A percentile compares a stretch with the other conserved stretches of the same genome.
Evolutionary conservation across 2,329 filamentous ascomycete genomes (phyloP).

Genomic region (Colletotrichum brevisporum): DNA sequence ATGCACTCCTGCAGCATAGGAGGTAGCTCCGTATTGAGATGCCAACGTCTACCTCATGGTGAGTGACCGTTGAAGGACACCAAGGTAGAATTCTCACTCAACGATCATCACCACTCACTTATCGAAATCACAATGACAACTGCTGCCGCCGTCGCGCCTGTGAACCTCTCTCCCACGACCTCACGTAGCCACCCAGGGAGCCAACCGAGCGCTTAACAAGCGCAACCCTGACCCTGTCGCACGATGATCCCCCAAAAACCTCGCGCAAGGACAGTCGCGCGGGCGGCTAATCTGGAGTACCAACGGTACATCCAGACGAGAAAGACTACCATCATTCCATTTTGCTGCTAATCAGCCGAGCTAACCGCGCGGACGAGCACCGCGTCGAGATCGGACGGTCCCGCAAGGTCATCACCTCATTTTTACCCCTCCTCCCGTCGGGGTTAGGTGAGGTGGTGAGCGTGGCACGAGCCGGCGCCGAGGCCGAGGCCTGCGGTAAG

Average conservation of each 20-base stretch:
- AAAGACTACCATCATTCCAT: conserved; percentile 3
- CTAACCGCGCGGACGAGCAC: not conserved
- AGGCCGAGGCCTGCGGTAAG: conserved; percentile 22
- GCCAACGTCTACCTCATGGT: not conserved
- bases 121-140: not conserved
- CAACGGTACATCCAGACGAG: not conserved
- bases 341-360: not conserved
- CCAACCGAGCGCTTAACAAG: not conserved
- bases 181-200: conserved; percentile 2
- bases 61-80: too few species aligned
- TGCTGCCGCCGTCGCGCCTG: conserved; percentile 1
- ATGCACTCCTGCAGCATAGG: too few species aligned
- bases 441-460: not conserved
- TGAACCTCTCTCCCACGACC: not conserved
- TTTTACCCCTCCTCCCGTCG: conserved; percentile 12
- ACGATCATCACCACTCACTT: not conserved
- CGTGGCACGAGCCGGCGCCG: not conserved
- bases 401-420: not conserved
- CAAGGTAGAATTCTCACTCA: not conserved
- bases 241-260: not conserved
- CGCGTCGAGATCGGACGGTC: conserved; percentile 27
- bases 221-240: not conserved
- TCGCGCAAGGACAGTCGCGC: not conserved
- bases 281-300: not conserved
- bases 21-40: too few species aligned